Percentiles rank a stretch among this genome's conserved stretches.
phyloP scores from a whole-genome alignment of 163 green algal species.

The Scenedesmus sp. region DNA sequence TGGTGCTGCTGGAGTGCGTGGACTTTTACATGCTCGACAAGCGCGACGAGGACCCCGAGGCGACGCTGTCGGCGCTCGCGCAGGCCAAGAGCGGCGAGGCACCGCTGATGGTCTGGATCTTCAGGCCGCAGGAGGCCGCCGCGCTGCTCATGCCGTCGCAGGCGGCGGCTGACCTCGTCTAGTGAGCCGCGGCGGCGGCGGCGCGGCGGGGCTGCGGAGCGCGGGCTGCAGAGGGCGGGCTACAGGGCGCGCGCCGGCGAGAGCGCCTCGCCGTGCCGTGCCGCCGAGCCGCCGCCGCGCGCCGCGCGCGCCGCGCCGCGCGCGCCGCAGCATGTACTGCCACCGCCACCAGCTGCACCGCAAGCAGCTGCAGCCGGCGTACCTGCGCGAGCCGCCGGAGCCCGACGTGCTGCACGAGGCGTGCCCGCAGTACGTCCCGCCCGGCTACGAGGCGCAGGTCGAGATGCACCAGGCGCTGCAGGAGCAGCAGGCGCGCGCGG shows the following conservation, averaged over 20 bases:
- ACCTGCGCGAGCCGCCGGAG: slow-evolving; percentile 1
- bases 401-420: slow-evolving; percentile 20
- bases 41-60: neutral
- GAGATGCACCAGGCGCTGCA: neutral
- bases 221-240: too few species aligned
- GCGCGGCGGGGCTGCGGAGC: too few species aligned
- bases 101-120: neutral
- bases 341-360: neutral
- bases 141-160: slow-evolving; percentile 1
- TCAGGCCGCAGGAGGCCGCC: slow-evolving; percentile 10
- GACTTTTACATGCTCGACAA: neutral
- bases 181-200: neutral
- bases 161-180: neutral
- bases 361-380: slow-evolving; percentile 16
- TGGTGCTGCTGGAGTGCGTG: slow-evolving; percentile 23
- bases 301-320: neutral
- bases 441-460: neutral
- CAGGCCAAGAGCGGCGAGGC: neutral
- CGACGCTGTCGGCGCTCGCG: neutral
- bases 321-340: neutral
- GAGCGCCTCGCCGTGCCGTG: neutral
- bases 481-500: neutral
- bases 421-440: slow-evolving; percentile 14
- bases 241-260: too few species aligned
- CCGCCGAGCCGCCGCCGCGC: neutral